Base-by-base conservation (phyloP, 495 filamentous ascomycete species). In the Aspergillus conjunctus region DNA sequence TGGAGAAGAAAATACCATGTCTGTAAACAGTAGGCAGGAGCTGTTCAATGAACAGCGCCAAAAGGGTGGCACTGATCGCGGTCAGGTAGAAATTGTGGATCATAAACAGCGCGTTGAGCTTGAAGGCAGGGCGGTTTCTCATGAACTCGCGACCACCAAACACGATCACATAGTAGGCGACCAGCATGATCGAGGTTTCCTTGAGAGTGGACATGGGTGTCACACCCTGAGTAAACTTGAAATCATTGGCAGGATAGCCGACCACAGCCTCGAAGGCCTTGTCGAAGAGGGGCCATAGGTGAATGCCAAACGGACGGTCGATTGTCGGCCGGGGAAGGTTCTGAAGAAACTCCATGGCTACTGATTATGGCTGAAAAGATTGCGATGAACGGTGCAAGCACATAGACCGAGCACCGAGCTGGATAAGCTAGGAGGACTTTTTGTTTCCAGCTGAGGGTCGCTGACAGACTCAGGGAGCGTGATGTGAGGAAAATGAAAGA, bases 271-370 rank as follows among this genome's bases (percentile, higher is more conserved):
- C 85, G 76, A 88, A 97, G 67, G 82, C 86, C 77, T 90, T 86
- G 78, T 87, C 88, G 84, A 98, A 98, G 77, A 94, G 84, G 60
- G 94, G 93, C 94, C 94, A 98, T 76, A 98, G 76, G 45, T 89
- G 79, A 60, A 97, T 80, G 70, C 93, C 94, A 71, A 98, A 97
- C 12, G 94, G 94, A 66, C 90, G 85, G 72, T 97, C 93, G 65
- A 97, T 80, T 37, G 90, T 91, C 30, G 93, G 93, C 56, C 87
- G 51, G 52, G 87, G 88, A 53, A 93, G 64, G 60, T 85, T 70
- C 65, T 89, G 83, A 61, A 89, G 77, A 56, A 88, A 71, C 59
- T 88, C 81, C 66, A 83, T 76, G 32, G 71, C 73, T 71, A 78
- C 73, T 58, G 54, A 43, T 18, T 46, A 21, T 22, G 31, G 32